phyloP scores from a whole-genome alignment of 345 rosid genomes.

The Eucalyptus sp. region DNA sequence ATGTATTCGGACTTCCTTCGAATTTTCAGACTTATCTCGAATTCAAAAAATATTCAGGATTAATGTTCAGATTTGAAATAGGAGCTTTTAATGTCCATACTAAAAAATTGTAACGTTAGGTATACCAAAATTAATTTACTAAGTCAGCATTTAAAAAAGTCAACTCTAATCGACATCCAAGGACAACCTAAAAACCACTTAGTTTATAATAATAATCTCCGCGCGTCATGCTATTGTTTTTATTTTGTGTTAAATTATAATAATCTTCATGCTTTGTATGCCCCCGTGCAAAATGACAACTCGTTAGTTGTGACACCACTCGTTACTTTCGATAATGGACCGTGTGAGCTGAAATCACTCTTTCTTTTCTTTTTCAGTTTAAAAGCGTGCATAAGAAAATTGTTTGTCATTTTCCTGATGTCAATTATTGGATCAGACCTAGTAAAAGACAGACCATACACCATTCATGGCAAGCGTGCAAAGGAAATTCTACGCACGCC shows the following conservation, averaged over 20 bases:
- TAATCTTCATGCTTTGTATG: not conserved
- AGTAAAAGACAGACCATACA: not conserved
- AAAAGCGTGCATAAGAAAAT: not conserved
- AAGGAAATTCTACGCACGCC: not conserved
- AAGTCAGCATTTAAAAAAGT: not conserved
- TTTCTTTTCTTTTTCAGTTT: not conserved
- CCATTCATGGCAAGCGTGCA: not conserved
- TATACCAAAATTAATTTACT: not conserved
- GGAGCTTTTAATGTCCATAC: not conserved
- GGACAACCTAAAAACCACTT: not conserved
- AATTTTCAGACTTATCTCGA: not conserved
- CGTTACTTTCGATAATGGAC: not conserved
- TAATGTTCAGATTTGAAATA: not conserved
- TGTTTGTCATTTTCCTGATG: not conserved
- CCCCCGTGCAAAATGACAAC: not conserved
- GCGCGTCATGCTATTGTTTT: not conserved
- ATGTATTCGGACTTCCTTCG: not conserved
- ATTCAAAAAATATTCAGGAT: not conserved
- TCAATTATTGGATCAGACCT: not conserved
- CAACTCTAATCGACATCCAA: not conserved
- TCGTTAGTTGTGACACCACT: not conserved
- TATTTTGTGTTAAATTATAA: not conserved
- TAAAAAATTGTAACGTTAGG: not conserved
- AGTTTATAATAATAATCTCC: not conserved
- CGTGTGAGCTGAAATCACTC: not conserved